These are phyloP conservation scores for Clonostachys rosea DNA, from an alignment of 2,329 filamentous ascomycete genomes.

Conservation along the genomic window DNA sequence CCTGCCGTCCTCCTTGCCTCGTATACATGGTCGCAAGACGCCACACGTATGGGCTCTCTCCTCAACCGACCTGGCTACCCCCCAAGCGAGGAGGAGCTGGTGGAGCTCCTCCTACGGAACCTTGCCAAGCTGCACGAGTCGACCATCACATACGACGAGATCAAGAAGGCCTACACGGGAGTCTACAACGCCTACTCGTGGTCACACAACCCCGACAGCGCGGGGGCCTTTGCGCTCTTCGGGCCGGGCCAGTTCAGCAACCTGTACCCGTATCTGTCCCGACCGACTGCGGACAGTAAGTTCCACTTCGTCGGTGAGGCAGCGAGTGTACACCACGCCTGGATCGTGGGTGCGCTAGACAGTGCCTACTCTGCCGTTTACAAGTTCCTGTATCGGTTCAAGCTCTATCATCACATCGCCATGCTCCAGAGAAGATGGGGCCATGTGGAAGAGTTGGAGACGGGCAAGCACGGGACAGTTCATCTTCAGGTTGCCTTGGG, in stretches of 20 bases:
- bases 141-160: constrained; percentile 1
- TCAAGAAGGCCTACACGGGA: constrained; percentile 3
- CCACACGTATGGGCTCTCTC: constrained; percentile 20
- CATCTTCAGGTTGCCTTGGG: constrained; percentile 2
- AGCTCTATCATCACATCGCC: not conserved
- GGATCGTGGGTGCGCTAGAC: constrained; percentile 30
- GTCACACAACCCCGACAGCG: constrained; percentile 22
- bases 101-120: constrained; percentile 6
- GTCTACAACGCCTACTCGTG: constrained; percentile 27
- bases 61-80: constrained; percentile 4
- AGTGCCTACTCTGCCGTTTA: constrained; percentile 14
- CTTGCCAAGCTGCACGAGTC: constrained; percentile 5
- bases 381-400: constrained; percentile 2
- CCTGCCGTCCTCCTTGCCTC: constrained; percentile 25
- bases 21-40: constrained; percentile 29
- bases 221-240: constrained; percentile 26
- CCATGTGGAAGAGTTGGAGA: not conserved
- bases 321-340: constrained; percentile 26
- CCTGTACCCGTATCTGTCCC: constrained; percentile 21
- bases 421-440: constrained; percentile 1
- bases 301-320: constrained; percentile 30
- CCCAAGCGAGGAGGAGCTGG: not conserved
- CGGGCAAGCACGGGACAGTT: constrained; percentile 1
- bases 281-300: constrained; percentile 14
- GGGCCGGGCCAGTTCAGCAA: constrained; percentile 30